Percentiles rank a stretch among this genome's conserved stretches.
phyloP scores from a whole-genome alignment of 2,329 filamentous ascomycete genomes.

The Thermoascus crustaceus region DNA sequence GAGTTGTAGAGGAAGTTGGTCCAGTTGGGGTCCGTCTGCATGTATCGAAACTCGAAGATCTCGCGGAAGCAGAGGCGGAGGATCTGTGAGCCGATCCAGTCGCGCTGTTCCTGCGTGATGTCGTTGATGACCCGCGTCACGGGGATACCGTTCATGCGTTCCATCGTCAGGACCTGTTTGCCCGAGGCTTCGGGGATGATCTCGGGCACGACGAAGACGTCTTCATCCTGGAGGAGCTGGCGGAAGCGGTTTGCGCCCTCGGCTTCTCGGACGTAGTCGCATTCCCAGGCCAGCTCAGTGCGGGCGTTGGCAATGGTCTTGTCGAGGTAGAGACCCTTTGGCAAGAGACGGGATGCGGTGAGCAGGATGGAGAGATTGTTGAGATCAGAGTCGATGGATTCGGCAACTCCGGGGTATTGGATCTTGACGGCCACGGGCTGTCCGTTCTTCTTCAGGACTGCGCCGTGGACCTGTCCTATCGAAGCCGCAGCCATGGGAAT shows the following conservation, averaged over 20 bases:
- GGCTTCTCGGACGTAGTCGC: conserved; percentile 87
- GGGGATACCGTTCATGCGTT: conserved; percentile 76
- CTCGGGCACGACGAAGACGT: conserved; percentile 70
- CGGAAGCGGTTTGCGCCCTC: conserved; percentile 69
- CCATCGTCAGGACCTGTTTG: conserved; percentile 82
- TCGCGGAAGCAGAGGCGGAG: conserved; percentile 86
- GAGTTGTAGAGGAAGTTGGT: conserved; percentile 95
- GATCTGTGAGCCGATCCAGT: conserved; percentile 95
- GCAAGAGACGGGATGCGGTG: conserved; percentile 80
- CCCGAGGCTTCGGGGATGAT: conserved; percentile 74
- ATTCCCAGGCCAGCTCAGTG: conserved; percentile 90
- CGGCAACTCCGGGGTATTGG: conserved; percentile 91
- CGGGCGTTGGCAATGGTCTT: conserved; percentile 96
- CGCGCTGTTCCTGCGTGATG: conserved; percentile 73
- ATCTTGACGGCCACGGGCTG: conserved; percentile 86
- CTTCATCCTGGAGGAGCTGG: conserved; percentile 65
- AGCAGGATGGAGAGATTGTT: conserved; percentile 88
- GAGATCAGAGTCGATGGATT: conserved; percentile 92
- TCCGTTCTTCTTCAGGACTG: conserved; percentile 65
- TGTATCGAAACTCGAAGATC: conserved; percentile 90
- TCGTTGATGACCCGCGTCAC: conserved; percentile 73
- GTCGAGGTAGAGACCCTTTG: conserved; percentile 86
- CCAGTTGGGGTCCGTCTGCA: conserved; percentile 99
- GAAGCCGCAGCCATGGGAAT: conserved; percentile 90
- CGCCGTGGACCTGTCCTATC: conserved; percentile 91